Evolutionary conservation across 305 asterid genomes (phyloP).

Genomic region (Fraxinus sp.): DNA sequence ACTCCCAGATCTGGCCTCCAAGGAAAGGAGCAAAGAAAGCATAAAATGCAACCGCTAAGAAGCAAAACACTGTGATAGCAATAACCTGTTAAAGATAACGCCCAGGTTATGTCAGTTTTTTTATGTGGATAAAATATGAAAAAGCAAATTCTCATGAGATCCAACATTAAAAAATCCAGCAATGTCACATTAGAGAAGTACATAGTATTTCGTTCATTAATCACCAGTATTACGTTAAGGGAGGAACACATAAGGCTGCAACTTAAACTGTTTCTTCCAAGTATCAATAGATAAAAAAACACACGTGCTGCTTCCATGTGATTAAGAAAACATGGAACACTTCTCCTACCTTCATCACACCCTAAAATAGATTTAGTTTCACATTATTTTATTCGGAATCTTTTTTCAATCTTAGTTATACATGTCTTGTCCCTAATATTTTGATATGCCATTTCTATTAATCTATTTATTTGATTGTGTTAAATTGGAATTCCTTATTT

Average conservation of each 20-base stretch:
- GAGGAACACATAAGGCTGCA: not conserved
- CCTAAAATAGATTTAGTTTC: not conserved
- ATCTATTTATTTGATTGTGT: not conserved
- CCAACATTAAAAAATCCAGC: not conserved
- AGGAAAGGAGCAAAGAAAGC: conserved; percentile 97
- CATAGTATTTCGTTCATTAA: not conserved
- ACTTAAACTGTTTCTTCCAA: not conserved
- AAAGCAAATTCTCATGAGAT: conserved; percentile 4
- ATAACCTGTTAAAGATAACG: conserved; percentile 60
- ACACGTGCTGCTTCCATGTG: conserved; percentile 2
- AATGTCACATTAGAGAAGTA: not conserved
- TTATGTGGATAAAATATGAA: conserved; percentile 5
- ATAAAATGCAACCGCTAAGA: conserved; percentile 89
- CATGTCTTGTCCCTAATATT: not conserved
- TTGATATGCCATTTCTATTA: not conserved
- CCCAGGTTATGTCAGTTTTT: conserved; percentile 17
- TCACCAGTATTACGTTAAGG: not conserved
- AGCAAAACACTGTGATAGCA: conserved; percentile 90
- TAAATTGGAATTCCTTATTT: not conserved
- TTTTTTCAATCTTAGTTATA: not conserved
- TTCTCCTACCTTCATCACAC: conserved; percentile 3
- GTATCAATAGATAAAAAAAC: not conserved
- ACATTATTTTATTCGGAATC: not conserved
- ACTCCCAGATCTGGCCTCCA: conserved; percentile 90
- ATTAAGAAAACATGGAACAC: not conserved